Percentiles rank a stretch among this genome's conserved stretches.
phyloP scores from a whole-genome alignment of 495 filamentous ascomycete species.

The Penicillium samsonianum region DNA sequence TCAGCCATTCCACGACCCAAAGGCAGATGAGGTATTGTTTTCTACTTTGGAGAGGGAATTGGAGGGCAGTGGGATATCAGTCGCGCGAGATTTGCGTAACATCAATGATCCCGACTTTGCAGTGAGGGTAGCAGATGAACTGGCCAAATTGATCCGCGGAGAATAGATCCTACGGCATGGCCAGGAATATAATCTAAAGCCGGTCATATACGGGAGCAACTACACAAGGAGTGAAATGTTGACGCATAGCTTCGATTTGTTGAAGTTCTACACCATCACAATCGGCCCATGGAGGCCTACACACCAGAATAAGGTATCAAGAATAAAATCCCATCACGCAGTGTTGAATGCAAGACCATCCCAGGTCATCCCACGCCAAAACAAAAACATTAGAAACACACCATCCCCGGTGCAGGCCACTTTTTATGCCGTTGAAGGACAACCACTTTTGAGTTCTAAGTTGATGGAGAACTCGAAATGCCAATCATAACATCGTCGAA shows the following conservation, averaged over 20 bases:
- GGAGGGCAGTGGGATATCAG: conserved; percentile 35
- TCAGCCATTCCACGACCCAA: conserved; percentile 42
- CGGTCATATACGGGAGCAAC: background rate
- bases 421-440: conserved; percentile 67
- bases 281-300: conserved; percentile 18
- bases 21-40: conserved; percentile 51
- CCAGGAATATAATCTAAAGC: background rate
- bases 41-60: conserved; percentile 43
- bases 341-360: conserved; percentile 53
- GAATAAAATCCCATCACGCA: conserved; percentile 39
- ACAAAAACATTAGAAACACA: conserved; percentile 36
- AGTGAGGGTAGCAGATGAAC: conserved; percentile 23
- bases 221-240: conserved; percentile 9
- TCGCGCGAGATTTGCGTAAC: conserved; percentile 35
- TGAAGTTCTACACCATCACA: conserved; percentile 20
- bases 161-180: background rate
- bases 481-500: conserved; percentile 62
- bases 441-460: conserved; percentile 57
- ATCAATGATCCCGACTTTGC: conserved; percentile 54
- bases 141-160: conserved; percentile 20
- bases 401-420: conserved; percentile 46
- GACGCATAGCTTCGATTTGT: conserved; percentile 20
- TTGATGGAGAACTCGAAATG: conserved; percentile 50
- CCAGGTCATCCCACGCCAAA: conserved; percentile 42
- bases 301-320: conserved; percentile 30